These are phyloP conservation scores for Scheffersomyces lignosus DNA, from an alignment of 805 yeast genomes.

Conservation along the genomic window DNA sequence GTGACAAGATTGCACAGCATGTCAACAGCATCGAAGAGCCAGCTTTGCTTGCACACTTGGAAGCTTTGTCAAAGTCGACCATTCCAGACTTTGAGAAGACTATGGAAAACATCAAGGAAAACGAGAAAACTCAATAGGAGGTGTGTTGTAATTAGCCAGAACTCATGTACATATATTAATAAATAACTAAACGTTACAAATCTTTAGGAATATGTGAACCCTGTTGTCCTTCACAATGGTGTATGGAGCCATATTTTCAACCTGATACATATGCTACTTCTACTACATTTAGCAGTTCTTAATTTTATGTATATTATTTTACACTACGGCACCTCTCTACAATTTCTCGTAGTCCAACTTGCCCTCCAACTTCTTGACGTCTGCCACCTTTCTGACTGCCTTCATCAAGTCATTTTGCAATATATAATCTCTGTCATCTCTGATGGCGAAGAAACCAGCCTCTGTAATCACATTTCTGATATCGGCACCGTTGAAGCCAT, in stretches of 20 bases:
- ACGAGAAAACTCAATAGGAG: slow-evolving; percentile 4
- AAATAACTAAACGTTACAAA: neutral
- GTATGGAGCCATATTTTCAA: no score
- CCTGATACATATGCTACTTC: no score
- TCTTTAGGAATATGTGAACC: neutral
- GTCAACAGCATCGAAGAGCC: slow-evolving; percentile 35
- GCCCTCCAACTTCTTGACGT: slow-evolving; percentile 95
- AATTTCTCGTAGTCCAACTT: slow-evolving; percentile 92
- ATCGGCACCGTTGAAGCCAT: slow-evolving; percentile 98
- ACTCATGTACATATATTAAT: slow-evolving; percentile 2
- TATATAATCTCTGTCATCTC: slow-evolving; percentile 96
- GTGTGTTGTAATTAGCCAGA: slow-evolving; percentile 2
- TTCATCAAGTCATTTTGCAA: slow-evolving; percentile 93
- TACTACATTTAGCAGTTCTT: no score
- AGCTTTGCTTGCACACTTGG: slow-evolving; percentile 38
- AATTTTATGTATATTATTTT: neutral
- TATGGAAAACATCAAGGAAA: slow-evolving; percentile 17
- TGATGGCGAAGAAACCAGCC: slow-evolving; percentile 96
- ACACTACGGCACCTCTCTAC: slow-evolving; percentile 35
- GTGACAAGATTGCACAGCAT: slow-evolving; percentile 46
- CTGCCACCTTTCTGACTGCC: slow-evolving; percentile 97
- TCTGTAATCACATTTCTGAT: slow-evolving; percentile 96
- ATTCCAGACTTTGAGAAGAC: slow-evolving; percentile 33
- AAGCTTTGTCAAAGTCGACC: slow-evolving; percentile 30
- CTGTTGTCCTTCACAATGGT: no score